Evolutionary conservation across 129 eudicot species (phyloP).

Genomic region (Kitagawia praeruptora): DNA sequence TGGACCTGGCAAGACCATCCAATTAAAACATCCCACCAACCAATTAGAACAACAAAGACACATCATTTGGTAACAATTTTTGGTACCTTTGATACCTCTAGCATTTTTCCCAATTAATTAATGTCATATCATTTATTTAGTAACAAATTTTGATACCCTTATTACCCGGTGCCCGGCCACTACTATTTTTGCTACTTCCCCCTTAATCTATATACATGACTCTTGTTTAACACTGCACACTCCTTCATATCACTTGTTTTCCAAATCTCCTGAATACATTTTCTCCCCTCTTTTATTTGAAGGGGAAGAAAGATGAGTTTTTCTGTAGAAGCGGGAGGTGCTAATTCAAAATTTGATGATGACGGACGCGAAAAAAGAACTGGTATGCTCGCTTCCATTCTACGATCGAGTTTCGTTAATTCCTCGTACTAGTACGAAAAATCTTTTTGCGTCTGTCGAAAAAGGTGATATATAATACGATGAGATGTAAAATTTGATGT

Average conservation of each 20-base stretch:
- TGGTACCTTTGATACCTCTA: too few relatives aligned
- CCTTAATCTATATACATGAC: too few relatives aligned
- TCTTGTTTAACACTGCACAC: background rate
- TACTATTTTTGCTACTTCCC: background rate
- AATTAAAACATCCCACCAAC: too few relatives aligned
- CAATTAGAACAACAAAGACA: too few relatives aligned
- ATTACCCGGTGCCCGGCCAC: too few relatives aligned
- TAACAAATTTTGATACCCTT: too few relatives aligned
- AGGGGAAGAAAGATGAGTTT: background rate
- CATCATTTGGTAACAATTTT: too few relatives aligned
- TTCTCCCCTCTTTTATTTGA: too few relatives aligned
- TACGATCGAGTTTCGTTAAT: too few relatives aligned
- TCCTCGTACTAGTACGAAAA: background rate
- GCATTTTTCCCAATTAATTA: too few relatives aligned
- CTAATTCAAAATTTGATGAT: slow-evolving; percentile 39
- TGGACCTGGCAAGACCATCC: too few relatives aligned
- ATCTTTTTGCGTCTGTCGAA: background rate
- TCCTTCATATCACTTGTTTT: background rate
- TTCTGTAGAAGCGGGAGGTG: background rate
- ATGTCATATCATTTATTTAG: too few relatives aligned
- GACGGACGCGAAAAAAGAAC: slow-evolving; percentile 73
- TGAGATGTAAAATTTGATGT: background rate
- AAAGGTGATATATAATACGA: background rate
- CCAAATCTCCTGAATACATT: background rate
- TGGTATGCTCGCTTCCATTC: slow-evolving; percentile 21